Conservation (phyloP, 164 flowering plant species). For the Euptelea pleiosperma region DNA sequence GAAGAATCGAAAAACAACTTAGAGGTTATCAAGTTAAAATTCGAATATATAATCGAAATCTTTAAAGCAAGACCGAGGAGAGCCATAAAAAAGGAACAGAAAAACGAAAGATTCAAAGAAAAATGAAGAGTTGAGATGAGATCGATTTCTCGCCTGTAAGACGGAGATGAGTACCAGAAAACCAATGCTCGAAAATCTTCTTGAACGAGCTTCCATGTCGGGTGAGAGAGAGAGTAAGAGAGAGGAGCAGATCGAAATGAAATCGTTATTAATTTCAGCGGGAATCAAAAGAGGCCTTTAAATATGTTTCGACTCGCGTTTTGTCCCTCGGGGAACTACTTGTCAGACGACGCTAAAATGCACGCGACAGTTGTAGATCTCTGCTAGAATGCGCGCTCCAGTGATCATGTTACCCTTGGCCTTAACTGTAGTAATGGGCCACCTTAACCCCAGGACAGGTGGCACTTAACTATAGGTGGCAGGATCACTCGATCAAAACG, state of each 20-base stretch:
- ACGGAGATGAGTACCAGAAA: not conserved
- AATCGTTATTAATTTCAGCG: not conserved
- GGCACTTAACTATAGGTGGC: too few relatives aligned
- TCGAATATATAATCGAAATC: not conserved
- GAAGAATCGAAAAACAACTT: not conserved
- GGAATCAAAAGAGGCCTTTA: not conserved
- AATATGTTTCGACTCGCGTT: slow-evolving; percentile 2
- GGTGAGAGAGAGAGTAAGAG: not conserved
- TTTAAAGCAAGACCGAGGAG: not conserved
- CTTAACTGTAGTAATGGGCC: too few relatives aligned
- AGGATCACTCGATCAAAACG: too few relatives aligned
- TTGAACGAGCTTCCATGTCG: slow-evolving; percentile 14
- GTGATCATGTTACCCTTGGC: too few relatives aligned
- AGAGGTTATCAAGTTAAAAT: not conserved
- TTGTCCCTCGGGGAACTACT: too few relatives aligned
- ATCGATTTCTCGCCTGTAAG: slow-evolving; percentile 12
- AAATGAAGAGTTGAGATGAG: not conserved
- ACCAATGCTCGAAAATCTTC: not conserved
- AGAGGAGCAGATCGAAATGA: not conserved
- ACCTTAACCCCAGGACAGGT: too few relatives aligned
- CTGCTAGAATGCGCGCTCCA: too few relatives aligned
- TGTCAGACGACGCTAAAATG: slow-evolving; percentile 6
- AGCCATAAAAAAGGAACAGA: not conserved
- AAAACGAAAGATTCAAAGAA: not conserved
- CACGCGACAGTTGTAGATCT: not conserved